These are phyloP conservation scores for Pythium rishiriense DNA, from an alignment of 352 stramenopile genomes.

Conservation along the genomic window DNA sequence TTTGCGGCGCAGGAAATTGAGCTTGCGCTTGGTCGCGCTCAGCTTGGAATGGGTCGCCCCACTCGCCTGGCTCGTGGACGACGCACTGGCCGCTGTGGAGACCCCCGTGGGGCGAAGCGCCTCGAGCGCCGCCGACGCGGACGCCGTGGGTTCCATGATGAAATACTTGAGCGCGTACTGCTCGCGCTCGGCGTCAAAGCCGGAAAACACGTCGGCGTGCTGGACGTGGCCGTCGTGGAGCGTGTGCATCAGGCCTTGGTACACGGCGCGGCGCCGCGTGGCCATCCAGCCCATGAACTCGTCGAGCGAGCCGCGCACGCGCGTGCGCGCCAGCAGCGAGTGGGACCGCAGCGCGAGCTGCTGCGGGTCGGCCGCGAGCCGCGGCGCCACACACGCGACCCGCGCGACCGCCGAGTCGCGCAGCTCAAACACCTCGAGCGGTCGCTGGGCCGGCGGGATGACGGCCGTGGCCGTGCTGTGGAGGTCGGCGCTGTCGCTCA, in stretches of 20 bases:
- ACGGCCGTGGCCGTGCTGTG: too few relatives aligned
- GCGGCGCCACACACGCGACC: constrained; percentile 51
- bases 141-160: constrained; percentile 20
- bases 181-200: constrained; percentile 40
- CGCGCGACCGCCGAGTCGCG: constrained; percentile 41
- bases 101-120: too few relatives aligned
- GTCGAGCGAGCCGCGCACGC: constrained; percentile 56
- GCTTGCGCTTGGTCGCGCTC: constrained; percentile 9
- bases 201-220: constrained; percentile 62
- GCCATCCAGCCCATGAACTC: constrained; percentile 69
- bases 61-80: too few relatives aligned
- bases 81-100: too few relatives aligned
- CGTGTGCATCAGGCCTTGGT: constrained; percentile 56
- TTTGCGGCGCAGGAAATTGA: constrained; percentile 20
- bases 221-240: constrained; percentile 61
- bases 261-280: constrained; percentile 41
- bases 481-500: constrained; percentile 11
- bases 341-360: constrained; percentile 39
- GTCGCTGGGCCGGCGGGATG: constrained; percentile 11
- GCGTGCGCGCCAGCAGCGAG: constrained; percentile 58
- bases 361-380: constrained; percentile 20
- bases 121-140: too few relatives aligned
- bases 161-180: constrained; percentile 64
- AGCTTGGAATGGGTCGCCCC: background rate
- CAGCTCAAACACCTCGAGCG: constrained; percentile 60